phyloP scores from a whole-genome alignment of 805 yeast genomes.

The Cyberlindnera petersonii region DNA sequence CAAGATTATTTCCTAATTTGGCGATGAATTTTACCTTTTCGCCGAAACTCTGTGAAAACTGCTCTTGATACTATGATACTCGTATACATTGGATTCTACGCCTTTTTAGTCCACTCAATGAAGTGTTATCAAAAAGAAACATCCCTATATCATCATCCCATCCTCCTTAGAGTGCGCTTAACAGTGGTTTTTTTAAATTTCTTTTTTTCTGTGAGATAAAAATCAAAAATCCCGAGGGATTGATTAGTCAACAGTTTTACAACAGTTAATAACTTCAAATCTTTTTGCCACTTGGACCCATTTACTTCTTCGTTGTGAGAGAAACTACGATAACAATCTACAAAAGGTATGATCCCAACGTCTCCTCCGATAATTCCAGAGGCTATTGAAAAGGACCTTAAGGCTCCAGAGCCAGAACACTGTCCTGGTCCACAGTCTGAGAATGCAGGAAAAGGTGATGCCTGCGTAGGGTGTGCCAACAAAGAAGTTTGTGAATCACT shows the following conservation, averaged over 20 bases:
- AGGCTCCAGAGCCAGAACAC: slow-evolving; percentile 89
- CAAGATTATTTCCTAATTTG: slow-evolving; percentile 14
- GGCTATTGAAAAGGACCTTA: slow-evolving; percentile 27
- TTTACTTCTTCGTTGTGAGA: too few species aligned
- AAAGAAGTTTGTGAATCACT: slow-evolving; percentile 83
- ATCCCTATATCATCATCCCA: too few species aligned
- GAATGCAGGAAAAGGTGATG: slow-evolving; percentile 88
- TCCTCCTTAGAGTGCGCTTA: too few species aligned
- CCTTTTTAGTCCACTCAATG: background rate
- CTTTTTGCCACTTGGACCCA: too few species aligned
- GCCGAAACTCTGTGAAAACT: background rate
- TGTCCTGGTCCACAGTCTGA: slow-evolving; percentile 99
- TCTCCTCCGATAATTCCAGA: slow-evolving; percentile 21
- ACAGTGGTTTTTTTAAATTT: too few species aligned
- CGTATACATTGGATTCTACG: background rate
- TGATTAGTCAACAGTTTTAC: too few species aligned
- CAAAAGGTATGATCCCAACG: slow-evolving; percentile 9
- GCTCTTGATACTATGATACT: background rate
- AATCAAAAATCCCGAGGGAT: too few species aligned
- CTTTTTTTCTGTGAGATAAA: too few species aligned
- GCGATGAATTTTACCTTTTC: slow-evolving; percentile 1
- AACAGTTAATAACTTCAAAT: too few species aligned
- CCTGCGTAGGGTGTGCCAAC: slow-evolving; percentile 94
- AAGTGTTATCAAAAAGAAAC: background rate
- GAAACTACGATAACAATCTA: background rate